Percentiles rank a stretch among this genome's conserved stretches.
Conservation (phyloP, 257 asterid genomes). For the Solanum appendiculatum region DNA sequence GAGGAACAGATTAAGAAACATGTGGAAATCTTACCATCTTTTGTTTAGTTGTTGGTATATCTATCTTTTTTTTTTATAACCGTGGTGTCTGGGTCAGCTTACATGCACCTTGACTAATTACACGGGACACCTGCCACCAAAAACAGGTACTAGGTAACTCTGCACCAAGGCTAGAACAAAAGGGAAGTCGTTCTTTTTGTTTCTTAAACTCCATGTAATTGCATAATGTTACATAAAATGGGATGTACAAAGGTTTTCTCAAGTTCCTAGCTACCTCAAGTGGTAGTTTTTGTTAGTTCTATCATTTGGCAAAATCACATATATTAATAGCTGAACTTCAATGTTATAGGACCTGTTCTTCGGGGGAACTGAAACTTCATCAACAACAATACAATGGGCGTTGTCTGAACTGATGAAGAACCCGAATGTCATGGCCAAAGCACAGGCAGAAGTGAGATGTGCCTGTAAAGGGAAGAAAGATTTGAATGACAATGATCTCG, state of each 20-base stretch:
- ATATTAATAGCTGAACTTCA: background rate
- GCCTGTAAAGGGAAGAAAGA: background rate
- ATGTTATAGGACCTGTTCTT: background rate
- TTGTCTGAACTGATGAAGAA: slow-evolving; percentile 9
- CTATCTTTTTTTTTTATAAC: background rate
- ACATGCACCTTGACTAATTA: no score
- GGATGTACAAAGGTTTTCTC: background rate
- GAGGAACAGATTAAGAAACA: background rate
- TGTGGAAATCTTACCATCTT: background rate
- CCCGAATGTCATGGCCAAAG: background rate
- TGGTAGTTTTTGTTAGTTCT: background rate
- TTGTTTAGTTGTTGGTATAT: background rate
- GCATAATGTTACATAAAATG: background rate
- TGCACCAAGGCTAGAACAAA: background rate
- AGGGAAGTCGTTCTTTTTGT: no score
- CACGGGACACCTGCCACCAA: background rate
- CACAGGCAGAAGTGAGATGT: background rate
- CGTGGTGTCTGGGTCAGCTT: background rate
- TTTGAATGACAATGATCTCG: slow-evolving; percentile 3
- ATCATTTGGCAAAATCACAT: background rate
- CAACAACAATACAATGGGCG: background rate
- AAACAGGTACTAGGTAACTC: background rate
- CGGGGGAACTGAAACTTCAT: slow-evolving; percentile 1
- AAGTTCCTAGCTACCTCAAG: background rate
- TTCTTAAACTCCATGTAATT: background rate